Base-by-base conservation (phyloP, 495 filamentous ascomycete genomes). In the Lepraria neglecta region DNA sequence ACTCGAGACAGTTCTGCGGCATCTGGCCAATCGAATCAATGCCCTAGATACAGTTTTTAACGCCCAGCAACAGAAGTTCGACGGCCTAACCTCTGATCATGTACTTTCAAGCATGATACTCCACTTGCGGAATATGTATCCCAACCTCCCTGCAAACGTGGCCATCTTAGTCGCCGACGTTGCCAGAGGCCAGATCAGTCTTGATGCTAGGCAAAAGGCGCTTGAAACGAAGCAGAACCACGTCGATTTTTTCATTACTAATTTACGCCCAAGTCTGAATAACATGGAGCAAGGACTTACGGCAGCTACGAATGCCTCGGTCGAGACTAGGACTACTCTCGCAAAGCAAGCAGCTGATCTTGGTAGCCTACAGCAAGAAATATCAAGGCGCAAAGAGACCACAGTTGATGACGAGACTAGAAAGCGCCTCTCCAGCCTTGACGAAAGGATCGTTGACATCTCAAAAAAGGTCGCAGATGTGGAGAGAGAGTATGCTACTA, bases 1-100 rank as follows among this genome's bases (percentile, higher is more conserved):
- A 2, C 1, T 62, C 2, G 60, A 62, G 14, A 47, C 44, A 10
- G 17, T 4, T 14, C 53, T 56, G 4, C 35, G 30, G 17, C 52
- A 56, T 17, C 12, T 62, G 21, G 56, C 14, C 11, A 57, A 57
- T 19, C 52, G 28, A 24, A 47, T 19, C n/a, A 27, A 30, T 30
- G 51, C 27, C 27, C 15, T 63, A 19, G 61, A 63, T 12, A 15
- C 33, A 0, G 40, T 58, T 7, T 35, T 58, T 14, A 24, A 43
- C 5, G 40, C 46, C 12, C 61, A 63, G 21, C 53, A 63, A 27
- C 61, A 63, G 24, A 48, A 53, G 10, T 63, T 63, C 31, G 61
- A 63, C 24, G 51, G 51, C 6, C 35, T 63, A 15, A 58, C 45
- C 27, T 47, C 61, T 7, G 54, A 63, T 19, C 54, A 50, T 24